Percentiles rank a stretch among this genome's conserved stretches.
Conservation (phyloP, 495 filamentous ascomycete genomes). For the Annulohypoxylon maeteangense region DNA sequence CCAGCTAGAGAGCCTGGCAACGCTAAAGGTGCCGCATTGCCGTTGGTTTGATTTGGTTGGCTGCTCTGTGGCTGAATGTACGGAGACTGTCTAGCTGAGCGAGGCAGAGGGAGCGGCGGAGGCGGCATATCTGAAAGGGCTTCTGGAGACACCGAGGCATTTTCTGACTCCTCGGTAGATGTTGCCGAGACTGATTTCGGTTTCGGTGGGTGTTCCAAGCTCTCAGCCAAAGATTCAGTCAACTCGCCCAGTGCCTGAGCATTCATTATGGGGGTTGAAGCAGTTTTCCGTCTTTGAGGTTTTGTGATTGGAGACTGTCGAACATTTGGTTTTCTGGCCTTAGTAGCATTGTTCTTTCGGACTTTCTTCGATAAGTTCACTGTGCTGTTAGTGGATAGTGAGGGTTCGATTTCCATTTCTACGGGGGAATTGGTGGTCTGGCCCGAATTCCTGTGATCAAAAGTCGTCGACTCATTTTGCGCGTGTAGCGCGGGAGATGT, state of each 20-base stretch:
- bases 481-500: slow-evolving; percentile 91
- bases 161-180: slow-evolving; percentile 58
- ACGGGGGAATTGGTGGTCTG: slow-evolving; percentile 56
- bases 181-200: slow-evolving; percentile 51
- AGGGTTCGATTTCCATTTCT: slow-evolving; percentile 58
- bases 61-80: slow-evolving; percentile 59
- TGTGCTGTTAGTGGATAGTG: slow-evolving; percentile 49
- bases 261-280: slow-evolving; percentile 66
- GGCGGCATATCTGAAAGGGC: slow-evolving; percentile 67
- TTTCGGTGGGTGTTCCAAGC: slow-evolving; percentile 35
- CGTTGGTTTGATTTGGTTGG: slow-evolving; percentile 42
- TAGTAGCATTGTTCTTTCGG: slow-evolving; percentile 57
- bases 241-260: slow-evolving; percentile 66
- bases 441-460: slow-evolving; percentile 54
- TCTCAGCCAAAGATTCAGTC: slow-evolving; percentile 48
- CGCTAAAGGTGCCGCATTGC: slow-evolving; percentile 27
- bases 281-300: slow-evolving; percentile 72
- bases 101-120: slow-evolving; percentile 62
- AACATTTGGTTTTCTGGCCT: slow-evolving; percentile 62
- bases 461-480: slow-evolving; percentile 66
- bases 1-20: slow-evolving; percentile 45
- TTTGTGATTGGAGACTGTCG: slow-evolving; percentile 90
- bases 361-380: slow-evolving; percentile 59
- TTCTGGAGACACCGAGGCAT: slow-evolving; percentile 66
- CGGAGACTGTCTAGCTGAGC: slow-evolving; percentile 60